Conservation (phyloP, 2,329 filamentous ascomycete genomes). For the Aspergillus flavus region DNA sequence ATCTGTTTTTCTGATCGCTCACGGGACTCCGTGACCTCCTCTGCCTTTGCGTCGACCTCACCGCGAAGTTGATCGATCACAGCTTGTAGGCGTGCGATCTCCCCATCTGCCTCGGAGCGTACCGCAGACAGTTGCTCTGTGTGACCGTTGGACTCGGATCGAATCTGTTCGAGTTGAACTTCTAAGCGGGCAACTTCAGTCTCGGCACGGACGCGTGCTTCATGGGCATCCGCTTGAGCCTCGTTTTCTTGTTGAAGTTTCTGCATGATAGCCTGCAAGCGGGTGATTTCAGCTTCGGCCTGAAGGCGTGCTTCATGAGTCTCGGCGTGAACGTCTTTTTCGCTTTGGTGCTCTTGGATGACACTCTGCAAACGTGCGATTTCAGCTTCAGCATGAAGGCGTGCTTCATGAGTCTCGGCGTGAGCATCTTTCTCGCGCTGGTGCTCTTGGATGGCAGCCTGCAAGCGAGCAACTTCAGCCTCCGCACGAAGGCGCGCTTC, state of each 20-base stretch:
- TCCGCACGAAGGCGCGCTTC: constrained; percentile 29
- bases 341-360: constrained; percentile 9
- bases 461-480: constrained; percentile 23
- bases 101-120: constrained; percentile 26
- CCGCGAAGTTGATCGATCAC: constrained; percentile 38
- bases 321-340: constrained; percentile 5
- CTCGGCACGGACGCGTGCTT: constrained; percentile 22
- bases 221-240: constrained; percentile 17
- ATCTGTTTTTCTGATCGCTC: constrained; percentile 32
- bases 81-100: constrained; percentile 30
- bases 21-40: constrained; percentile 27
- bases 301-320: constrained; percentile 23
- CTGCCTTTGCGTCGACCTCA: constrained; percentile 19
- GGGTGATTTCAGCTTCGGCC: constrained; percentile 28
- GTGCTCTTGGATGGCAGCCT: constrained; percentile 55
- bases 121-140: constrained; percentile 22
- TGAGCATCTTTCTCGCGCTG: constrained; percentile 31
- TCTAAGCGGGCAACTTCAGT: constrained; percentile 18
- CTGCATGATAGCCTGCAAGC: constrained; percentile 55
- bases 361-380: constrained; percentile 21
- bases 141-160: constrained; percentile 17
- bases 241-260: constrained; percentile 33
- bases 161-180: constrained; percentile 18
- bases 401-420: constrained; percentile 13
- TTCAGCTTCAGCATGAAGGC: constrained; percentile 16